Base-by-base conservation (phyloP, 306 rosid genomes). In the Fagus crenata region DNA sequence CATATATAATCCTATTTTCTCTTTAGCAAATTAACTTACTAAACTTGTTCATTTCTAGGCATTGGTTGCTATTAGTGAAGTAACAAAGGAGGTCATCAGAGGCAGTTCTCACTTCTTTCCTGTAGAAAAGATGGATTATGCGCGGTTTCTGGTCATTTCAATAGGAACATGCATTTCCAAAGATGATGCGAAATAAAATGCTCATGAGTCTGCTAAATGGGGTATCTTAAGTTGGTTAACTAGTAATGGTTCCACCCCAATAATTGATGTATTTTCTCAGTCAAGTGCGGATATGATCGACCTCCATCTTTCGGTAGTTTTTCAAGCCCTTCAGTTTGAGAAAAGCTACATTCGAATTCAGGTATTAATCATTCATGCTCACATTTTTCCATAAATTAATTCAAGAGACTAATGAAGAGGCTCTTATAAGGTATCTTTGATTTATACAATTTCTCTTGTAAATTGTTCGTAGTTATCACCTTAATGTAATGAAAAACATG, bases 21-120 rank as follows among this genome's bases (percentile, higher is more conserved):
- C 28, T 22, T 22, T 22, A 22, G 28, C 28, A 22, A 22, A 22
- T 22, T 22, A 22, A 22, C 28, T 39, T 39, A 39, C 41, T 7
- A 67, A 65, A 13, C 15, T 22, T 53, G 40, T n/a, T 53, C 68
- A n/a, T 53, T 1, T 68, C 2, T 79, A 91, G 92, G 87, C 92
- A 12, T 43, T 85, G 75, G 68, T 83, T 81, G 93, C 93, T 2
- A 71, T 89, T 43, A 83, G 84, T 82, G 90, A 89, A 80, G 92
- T 86, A 78, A 49, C 72, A 31, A 85, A 85, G 69, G 68, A 80
- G 54, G 81, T 39, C 41, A 39, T 39, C 4, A 78, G 46, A 42
- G 81, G 83, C 41, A 80, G 56, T 39, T 33, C 75, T 2, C 75
- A 72, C 1, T 77, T 69, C 7, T 64, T 80, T 49, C 77, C 82